Evolutionary conservation across 345 rosid species (phyloP).

Genomic region (Corymbia maculata): DNA sequence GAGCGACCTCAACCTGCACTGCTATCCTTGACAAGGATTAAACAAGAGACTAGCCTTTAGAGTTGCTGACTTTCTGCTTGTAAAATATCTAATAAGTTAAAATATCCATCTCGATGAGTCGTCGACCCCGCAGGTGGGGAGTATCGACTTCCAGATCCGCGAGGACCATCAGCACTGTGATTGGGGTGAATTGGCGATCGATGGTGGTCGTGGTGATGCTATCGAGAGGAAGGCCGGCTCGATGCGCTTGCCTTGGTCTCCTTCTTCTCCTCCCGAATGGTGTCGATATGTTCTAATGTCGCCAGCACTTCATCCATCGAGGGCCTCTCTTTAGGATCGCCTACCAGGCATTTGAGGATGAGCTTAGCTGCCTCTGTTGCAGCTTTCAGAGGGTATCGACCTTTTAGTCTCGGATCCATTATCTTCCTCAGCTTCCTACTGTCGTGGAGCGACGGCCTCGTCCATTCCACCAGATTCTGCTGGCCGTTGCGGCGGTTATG

Average conservation of each 20-base stretch:
- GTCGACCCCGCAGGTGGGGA: not conserved
- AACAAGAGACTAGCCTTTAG: not conserved
- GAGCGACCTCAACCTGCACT: not conserved
- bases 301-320: conserved; percentile 55
- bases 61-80: not conserved
- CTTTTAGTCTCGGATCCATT: conserved; percentile 55
- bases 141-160: not conserved
- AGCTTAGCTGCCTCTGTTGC: conserved; percentile 42
- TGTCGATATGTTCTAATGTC: conserved; percentile 16
- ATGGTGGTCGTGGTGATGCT: not conserved
- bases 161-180: not conserved
- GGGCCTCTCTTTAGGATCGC: conserved; percentile 58
- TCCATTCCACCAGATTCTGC: conserved; percentile 52
- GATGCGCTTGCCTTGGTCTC: not conserved
- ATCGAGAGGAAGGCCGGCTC: not conserved
- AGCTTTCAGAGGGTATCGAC: conserved; percentile 32
- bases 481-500: too few relatives aligned
- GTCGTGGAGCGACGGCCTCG: conserved; percentile 25
- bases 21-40: not conserved
- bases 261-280: not conserved
- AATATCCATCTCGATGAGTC: not conserved
- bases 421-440: conserved; percentile 46
- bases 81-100: not conserved
- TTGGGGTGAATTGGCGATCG: not conserved
- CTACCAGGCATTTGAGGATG: conserved; percentile 40